A percentile compares a stretch with the other conserved stretches of the same genome.
phyloP scores from a whole-genome alignment of 2,329 filamentous ascomycete species.

The Dryadomyces quercivorus region DNA sequence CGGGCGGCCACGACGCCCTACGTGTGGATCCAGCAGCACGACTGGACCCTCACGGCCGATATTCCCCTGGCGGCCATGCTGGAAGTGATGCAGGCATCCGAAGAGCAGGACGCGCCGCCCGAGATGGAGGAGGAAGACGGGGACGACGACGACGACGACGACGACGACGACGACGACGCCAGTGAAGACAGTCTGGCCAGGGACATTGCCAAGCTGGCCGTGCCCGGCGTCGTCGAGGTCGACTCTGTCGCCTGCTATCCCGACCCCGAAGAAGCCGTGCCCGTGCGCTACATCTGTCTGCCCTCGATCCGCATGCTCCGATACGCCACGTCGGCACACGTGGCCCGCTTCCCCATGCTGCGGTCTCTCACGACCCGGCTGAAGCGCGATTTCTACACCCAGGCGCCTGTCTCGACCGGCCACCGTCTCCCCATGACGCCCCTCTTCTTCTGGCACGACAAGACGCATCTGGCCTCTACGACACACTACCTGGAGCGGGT shows the following conservation, averaged over 20 bases:
- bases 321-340: slow-evolving; percentile 36
- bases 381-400: slow-evolving; percentile 25
- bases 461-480: slow-evolving; percentile 38
- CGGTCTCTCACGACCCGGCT: slow-evolving; percentile 27
- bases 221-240: background rate
- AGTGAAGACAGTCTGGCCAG: background rate
- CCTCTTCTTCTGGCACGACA: slow-evolving; percentile 48
- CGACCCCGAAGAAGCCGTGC: background rate
- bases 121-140: background rate
- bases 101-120: background rate
- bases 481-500: slow-evolving; percentile 36
- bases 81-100: slow-evolving; percentile 29
- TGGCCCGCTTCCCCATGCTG: slow-evolving; percentile 28
- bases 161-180: background rate
- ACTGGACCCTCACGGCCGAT: slow-evolving; percentile 35
- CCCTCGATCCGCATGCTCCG: slow-evolving; percentile 37
- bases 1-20: slow-evolving; percentile 33
- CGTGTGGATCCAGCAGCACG: slow-evolving; percentile 46
- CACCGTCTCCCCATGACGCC: slow-evolving; percentile 33
- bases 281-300: slow-evolving; percentile 39
- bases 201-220: background rate
- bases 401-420: background rate
- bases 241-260: background rate
- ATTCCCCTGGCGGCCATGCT: slow-evolving; percentile 32
- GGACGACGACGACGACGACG: background rate